Evolutionary conservation across 352 stramenopile species (phyloP).

Genomic region (Aphanomyces euteiches): DNA sequence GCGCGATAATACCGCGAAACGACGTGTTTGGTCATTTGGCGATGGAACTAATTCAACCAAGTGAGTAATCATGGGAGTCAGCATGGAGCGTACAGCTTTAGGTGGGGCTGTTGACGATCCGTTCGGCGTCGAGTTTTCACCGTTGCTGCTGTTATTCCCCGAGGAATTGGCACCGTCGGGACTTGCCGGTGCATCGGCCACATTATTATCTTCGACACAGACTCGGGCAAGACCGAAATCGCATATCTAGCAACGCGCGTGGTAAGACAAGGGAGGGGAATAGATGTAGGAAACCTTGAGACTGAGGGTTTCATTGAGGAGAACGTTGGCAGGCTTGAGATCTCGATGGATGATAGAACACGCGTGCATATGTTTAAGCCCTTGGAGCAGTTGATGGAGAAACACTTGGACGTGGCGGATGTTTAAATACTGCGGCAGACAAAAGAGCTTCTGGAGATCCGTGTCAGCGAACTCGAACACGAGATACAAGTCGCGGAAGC

Average conservation of each 20-base stretch:
- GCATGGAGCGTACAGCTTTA: too few species aligned
- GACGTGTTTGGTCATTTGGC: slow-evolving; percentile 97
- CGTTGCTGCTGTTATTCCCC: slow-evolving; percentile 1
- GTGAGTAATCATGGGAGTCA: neutral
- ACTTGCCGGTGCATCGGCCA: slow-evolving; percentile 36
- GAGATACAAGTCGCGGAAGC: slow-evolving; percentile 89
- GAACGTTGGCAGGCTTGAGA: slow-evolving; percentile 86
- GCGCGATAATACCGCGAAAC: slow-evolving; percentile 98
- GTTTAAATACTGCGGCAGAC: slow-evolving; percentile 88
- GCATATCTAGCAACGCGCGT: slow-evolving; percentile 44
- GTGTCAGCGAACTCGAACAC: slow-evolving; percentile 92
- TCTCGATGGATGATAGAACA: slow-evolving; percentile 87
- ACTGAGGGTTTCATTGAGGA: slow-evolving; percentile 85
- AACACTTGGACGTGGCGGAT: slow-evolving; percentile 97
- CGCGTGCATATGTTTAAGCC: slow-evolving; percentile 95
- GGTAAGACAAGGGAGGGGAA: neutral
- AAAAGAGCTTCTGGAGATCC: slow-evolving; percentile 93
- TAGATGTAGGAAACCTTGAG: slow-evolving; percentile 43
- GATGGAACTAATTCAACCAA: slow-evolving; percentile 48
- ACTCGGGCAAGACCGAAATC: slow-evolving; percentile 83
- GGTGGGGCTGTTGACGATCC: too few species aligned
- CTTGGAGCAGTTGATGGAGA: slow-evolving; percentile 92
- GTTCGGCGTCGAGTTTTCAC: neutral
- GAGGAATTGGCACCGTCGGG: neutral
- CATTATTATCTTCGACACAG: slow-evolving; percentile 66